Conservation (phyloP, 2,329 filamentous ascomycete genomes). For the Arthrobotrys musiformis region DNA sequence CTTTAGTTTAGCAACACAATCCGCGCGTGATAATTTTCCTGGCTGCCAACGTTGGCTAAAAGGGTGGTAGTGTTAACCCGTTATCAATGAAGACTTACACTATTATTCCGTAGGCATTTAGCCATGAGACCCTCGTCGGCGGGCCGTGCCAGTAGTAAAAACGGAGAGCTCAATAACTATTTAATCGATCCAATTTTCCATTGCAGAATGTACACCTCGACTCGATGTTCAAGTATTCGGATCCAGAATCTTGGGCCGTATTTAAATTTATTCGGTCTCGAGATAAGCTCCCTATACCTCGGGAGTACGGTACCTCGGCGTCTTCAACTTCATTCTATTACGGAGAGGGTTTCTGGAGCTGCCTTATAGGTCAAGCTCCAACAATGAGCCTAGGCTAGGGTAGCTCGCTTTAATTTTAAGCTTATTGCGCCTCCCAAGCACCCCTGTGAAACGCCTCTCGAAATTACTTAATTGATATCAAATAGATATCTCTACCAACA, state of each 20-base stretch:
- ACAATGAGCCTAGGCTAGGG: neutral
- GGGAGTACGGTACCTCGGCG: neutral
- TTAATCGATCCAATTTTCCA: no score
- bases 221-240: neutral
- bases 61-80: no score
- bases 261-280: no score
- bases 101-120: no score
- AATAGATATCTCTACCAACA: neutral
- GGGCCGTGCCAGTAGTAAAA: no score
- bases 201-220: neutral
- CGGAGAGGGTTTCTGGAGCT: neutral
- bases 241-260: no score
- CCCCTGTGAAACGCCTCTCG: neutral
- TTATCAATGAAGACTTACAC: no score
- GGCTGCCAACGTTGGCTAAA: no score
- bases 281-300: neutral
- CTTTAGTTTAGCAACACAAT: neutral
- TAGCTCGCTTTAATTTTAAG: constrained; percentile 12
- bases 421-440: neutral
- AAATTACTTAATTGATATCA: neutral
- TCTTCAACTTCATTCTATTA: neutral
- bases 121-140: no score
- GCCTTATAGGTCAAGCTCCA: constrained; percentile 11
- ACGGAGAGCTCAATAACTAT: no score
- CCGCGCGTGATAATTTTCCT: neutral